Conservation (phyloP, 176 grass and related monocot species). For the Coix lacrymajobi region DNA sequence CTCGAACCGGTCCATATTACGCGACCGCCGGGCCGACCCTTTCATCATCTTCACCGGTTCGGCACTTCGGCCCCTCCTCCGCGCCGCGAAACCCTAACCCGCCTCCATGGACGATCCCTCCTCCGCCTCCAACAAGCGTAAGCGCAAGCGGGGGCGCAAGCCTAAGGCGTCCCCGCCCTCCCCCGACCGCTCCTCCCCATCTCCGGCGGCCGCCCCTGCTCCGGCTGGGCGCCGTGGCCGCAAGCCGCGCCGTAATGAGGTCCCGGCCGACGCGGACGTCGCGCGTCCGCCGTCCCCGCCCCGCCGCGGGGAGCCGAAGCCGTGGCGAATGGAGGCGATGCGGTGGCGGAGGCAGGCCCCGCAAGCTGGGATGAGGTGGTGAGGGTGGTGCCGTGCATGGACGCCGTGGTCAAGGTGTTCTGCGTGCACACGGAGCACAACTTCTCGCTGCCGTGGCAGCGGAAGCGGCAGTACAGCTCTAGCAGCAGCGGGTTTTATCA, state of each 20-base stretch:
- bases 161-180: slow-evolving; percentile 24
- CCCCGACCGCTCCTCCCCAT: slow-evolving; percentile 19
- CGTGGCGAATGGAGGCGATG: slow-evolving; percentile 24
- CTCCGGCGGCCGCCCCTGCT: background rate
- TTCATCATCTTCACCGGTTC: background rate
- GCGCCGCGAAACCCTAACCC: slow-evolving; percentile 38
- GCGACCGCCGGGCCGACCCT: background rate
- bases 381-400: slow-evolving; percentile 80
- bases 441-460: slow-evolving; percentile 91
- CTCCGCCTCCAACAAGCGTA: slow-evolving; percentile 48
- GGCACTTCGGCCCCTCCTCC: background rate
- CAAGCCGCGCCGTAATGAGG: slow-evolving; percentile 37
- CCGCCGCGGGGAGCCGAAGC: slow-evolving; percentile 23
- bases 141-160: slow-evolving; percentile 57
- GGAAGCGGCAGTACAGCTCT: slow-evolving; percentile 89
- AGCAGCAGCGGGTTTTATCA: slow-evolving; percentile 91
- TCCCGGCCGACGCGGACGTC: slow-evolving; percentile 24
- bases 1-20: slow-evolving; percentile 8
- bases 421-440: slow-evolving; percentile 95
- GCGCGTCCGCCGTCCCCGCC: slow-evolving; percentile 18
- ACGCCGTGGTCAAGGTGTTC: slow-evolving; percentile 96
- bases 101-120: slow-evolving; percentile 35
- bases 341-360: slow-evolving; percentile 10
- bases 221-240: slow-evolving; percentile 26
- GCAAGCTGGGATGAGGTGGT: slow-evolving; percentile 65